Base-by-base conservation (phyloP, 2,329 filamentous ascomycete species). In the Aspergillus hiratsukae region DNA sequence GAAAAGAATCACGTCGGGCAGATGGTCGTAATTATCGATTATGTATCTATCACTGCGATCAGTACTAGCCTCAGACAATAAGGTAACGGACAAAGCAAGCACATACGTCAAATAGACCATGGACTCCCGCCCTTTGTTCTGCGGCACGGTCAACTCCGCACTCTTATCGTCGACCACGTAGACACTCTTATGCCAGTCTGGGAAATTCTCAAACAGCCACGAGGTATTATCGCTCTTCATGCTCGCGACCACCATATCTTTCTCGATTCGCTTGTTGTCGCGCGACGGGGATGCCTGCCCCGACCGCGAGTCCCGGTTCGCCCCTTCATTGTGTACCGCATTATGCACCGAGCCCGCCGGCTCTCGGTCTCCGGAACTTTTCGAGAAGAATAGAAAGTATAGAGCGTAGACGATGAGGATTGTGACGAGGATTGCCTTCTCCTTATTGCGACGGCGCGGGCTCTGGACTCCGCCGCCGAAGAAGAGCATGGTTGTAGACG, bases 111-210 rank as follows among this genome's bases (percentile, higher is more conserved):
- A 63, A 65, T 76, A 77, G 3, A 73, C 74, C 74, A 76, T 76
- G 5, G 73, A 74, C 59, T 77, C 75, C 51, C 74, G 68, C 7
- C 75, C 75, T 61, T 76, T 76, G 57, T 77, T 77, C 46, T 64
- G 61, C 3, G 77, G 72, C 14, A 84, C 80, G 0, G 77, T 81
- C 59, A 82, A 69, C 21, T 72, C 58, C 3, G 80, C 79, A 4
- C 59, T 60, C 31, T 75, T 70, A 61, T 83, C 76, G 61, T 85
- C 77, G 52, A 81, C 80, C 27, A 83, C 76, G 65, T 85, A 85
- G 56, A 84, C 75, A 57, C 76, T 81, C 66, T 79, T 78, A 57
- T 77, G 73, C 81, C 81, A 83, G 23, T 75, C 72, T 1, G 74
- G 69, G 35, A 76, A 70, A 57, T 70, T 60, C 35, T 75, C 66